phyloP scores from a whole-genome alignment of 163 green algal genomes.

The Volvox carteri region DNA sequence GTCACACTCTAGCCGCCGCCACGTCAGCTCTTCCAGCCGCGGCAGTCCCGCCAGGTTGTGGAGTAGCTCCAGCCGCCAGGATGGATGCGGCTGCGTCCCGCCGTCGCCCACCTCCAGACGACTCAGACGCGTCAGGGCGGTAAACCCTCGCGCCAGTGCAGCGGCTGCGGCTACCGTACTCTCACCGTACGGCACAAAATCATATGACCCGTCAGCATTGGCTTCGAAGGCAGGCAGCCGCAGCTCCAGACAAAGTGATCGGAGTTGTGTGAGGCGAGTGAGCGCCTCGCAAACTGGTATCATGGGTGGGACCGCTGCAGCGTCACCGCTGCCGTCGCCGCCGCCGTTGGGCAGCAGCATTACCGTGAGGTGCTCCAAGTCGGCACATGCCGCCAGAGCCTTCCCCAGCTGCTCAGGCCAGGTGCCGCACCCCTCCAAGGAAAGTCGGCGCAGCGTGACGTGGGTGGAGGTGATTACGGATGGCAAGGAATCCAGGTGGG shows the following conservation, averaged over 20 bases:
- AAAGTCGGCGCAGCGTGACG: neutral
- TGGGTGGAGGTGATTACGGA: neutral
- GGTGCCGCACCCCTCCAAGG: neutral
- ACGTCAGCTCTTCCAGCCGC: neutral
- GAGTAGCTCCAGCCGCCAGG: slow-evolving; percentile 7
- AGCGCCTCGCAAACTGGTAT: neutral
- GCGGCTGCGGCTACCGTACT: neutral
- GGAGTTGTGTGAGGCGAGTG: slow-evolving; percentile 18
- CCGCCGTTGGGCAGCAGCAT: neutral
- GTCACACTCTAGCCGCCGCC: slow-evolving; percentile 30
- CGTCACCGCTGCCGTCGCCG: neutral
- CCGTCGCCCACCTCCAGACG: slow-evolving; percentile 24
- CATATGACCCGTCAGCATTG: too few relatives aligned
- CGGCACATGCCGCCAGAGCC: neutral
- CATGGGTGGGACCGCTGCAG: neutral
- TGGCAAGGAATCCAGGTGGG: neutral
- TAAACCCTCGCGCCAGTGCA: neutral
- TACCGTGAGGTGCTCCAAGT: slow-evolving; percentile 17
- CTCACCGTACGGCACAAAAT: too few relatives aligned
- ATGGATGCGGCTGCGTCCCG: neutral
- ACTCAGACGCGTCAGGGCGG: neutral
- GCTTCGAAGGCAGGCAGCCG: neutral
- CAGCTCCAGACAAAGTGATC: slow-evolving; percentile 9
- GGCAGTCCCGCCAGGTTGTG: slow-evolving; percentile 19
- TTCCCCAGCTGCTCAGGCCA: neutral